Base-by-base conservation (phyloP, 805 yeast species). In the Kuraishia floccosa region DNA sequence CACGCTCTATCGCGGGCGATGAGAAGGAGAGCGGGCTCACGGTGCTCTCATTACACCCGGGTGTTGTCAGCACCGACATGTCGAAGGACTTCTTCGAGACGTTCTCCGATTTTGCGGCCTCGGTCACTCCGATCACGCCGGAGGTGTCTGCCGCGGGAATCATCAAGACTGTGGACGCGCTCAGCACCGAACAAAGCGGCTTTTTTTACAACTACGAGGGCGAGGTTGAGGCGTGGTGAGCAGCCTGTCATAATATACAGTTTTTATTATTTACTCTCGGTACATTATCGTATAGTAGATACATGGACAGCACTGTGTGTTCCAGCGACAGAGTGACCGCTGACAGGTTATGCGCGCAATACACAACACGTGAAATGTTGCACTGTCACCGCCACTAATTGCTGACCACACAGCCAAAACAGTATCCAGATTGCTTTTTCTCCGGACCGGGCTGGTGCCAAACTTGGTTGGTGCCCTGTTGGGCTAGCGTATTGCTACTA, bases 1-100 rank as follows among this genome's bases (percentile, higher is more conserved):
- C 41, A 9, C 44, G 39, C 21, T 46, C 47, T 16, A 23, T 58
- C 25, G 38, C 51, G 24, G 7, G 16, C 21, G 60, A 58, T 31
- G 6, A 16, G 14, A 35, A 34, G 9, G 24, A 27, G 1, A 52
- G 52, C 12, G 45, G 40, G 1, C 47, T 47, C 43, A 48, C 42
- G 6, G 44, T 52, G 25, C 37, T 56, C 16, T 38, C 58, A 8
- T 11, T 58, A 11, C 59, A 57, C 32, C 69, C 69, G 1, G 67
- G 68, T 24, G 25, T 47, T 9, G 64, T 62, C 10, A n/a, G 33
- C 8, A 55, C 58, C 17, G 65, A 60, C 28, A 48, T 51, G 53
- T 50, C 27, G 4, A 8, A 9, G 4, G 7, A 11, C 5, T 16
- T 17, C 4, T 11, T 24, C 9, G 27, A 24, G 9, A 24, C 13